Evolutionary conservation across 345 rosid species (phyloP), one percentile per base, ranked within the genome.

Genomic region (Trapa bicornis): DNA sequence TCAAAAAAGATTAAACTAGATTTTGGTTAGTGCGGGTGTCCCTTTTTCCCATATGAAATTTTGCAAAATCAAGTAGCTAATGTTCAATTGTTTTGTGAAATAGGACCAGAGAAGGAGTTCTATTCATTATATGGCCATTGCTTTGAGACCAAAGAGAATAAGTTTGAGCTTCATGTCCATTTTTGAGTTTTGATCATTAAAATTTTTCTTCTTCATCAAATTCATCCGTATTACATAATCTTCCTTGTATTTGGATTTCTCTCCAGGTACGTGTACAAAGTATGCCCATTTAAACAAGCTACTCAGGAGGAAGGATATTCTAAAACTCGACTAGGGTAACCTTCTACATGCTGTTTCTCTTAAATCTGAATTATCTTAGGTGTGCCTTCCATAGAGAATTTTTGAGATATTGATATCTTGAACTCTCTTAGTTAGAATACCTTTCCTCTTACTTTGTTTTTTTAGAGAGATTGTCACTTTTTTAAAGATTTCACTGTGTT

Each of bases 101-200:
- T 94, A 91, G 99, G 99, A 65, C 80, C 77, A 22, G 98, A 84
- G 76, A 89, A 84, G 81, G 96, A 89, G 82, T 91, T 95, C 88
- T 91, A 86, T 73, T 83, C 96, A 54, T 85, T 87, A 79, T 80
- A 86, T 54, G 89, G 83, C 71, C 86, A 47, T 37, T 95, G 96
- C 73, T 95, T 87, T 73, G 98, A 91, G 81, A 81, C 75, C 84
- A 95, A 91, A 77, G 85, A 95, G 77, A 89, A 89, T 75, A 89
- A 91, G 99, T 91, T 76, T 80, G 60, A 37, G 38, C 60, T 48
- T 41, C 33, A 39, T 29, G 32, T 47, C 42, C 52, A 45, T 35
- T 48, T 63, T 61, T 38, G 3, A 22, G n/a, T 17, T 54, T 58
- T 3, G 1, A 0, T 13, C 8, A 45, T 45, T 6, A 50, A 1